These are phyloP conservation scores for Fraxinus nigra DNA, from an alignment of 305 asterid genomes.

Conservation along the genomic window DNA sequence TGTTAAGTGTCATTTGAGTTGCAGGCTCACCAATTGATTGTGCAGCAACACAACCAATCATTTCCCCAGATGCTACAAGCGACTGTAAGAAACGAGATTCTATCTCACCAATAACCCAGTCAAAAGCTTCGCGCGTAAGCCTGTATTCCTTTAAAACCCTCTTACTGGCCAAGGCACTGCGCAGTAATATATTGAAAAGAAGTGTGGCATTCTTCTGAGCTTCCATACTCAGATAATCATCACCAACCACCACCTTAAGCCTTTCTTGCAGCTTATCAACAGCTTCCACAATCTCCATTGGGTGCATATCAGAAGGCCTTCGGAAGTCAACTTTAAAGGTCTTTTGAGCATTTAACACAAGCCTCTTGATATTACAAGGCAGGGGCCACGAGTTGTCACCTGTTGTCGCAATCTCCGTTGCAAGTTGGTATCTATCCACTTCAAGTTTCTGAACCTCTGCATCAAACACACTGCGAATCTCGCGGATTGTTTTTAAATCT, in stretches of 20 bases:
- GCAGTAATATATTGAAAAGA: conserved; percentile 91
- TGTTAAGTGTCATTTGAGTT: conserved; percentile 97
- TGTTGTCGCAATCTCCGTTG: conserved; percentile 86
- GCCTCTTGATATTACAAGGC: conserved; percentile 93
- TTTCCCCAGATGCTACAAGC: conserved; percentile 96
- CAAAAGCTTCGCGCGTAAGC: conserved; percentile 92
- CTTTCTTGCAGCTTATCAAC: conserved; percentile 96
- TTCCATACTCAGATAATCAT: conserved; percentile 93
- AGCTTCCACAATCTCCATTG: conserved; percentile 98
- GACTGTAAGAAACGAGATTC: conserved; percentile 97
- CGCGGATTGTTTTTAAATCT: conserved; percentile 82
- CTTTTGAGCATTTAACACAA: conserved; percentile 87
- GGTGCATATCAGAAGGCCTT: conserved; percentile 96
- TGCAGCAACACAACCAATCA: conserved; percentile 99
- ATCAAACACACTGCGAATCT: conserved; percentile 94
- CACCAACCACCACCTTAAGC: conserved; percentile 96
- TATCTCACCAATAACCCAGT: conserved; percentile 97
- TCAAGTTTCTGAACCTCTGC: conserved; percentile 95
- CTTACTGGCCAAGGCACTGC: conserved; percentile 95
- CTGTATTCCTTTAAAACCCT: conserved; percentile 92
- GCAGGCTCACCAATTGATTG: conserved; percentile 99
- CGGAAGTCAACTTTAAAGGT: conserved; percentile 93
- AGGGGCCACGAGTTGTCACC: conserved; percentile 94
- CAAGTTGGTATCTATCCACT: conserved; percentile 85
- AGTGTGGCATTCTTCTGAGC: conserved; percentile 99